Evolutionary conservation across 2,329 filamentous ascomycete species (phyloP).

Genomic region (Chalara sp.): DNA sequence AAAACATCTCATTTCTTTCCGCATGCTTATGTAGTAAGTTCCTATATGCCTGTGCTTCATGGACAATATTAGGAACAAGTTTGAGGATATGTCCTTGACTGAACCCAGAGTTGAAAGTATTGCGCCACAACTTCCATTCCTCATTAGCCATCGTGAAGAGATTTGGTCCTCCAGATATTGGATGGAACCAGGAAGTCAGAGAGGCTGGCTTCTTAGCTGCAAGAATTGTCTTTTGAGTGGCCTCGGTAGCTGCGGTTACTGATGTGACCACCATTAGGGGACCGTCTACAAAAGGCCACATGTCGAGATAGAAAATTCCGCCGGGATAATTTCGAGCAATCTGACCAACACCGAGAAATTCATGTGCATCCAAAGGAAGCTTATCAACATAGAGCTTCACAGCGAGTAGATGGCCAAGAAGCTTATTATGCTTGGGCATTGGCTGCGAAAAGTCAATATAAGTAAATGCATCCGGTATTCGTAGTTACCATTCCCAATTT

Average conservation of each 20-base stretch:
- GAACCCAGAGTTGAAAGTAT: constrained; percentile 4
- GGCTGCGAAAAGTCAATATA: constrained; percentile 1
- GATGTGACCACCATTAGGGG: constrained; percentile 5
- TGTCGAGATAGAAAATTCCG: constrained; percentile 10
- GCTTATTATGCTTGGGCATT: constrained; percentile 6
- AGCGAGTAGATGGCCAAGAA: constrained; percentile 12
- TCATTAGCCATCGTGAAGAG: constrained; percentile 5
- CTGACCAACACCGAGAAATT: constrained; percentile 9
- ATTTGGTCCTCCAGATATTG: constrained; percentile 8
- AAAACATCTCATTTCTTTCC: constrained; percentile 2
- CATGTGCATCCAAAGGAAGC: constrained; percentile 11
- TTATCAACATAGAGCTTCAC: constrained; percentile 4
- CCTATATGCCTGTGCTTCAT: constrained; percentile 3
- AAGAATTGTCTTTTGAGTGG: constrained; percentile 2
- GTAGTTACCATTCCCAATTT: not conserved
- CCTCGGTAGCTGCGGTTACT: constrained; percentile 4
- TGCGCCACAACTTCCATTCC: constrained; percentile 9
- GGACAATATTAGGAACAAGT: constrained; percentile 7
- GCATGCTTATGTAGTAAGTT: constrained; percentile 1
- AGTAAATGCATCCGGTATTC: not conserved
- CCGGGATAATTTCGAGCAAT: constrained; percentile 11
- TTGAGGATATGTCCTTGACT: constrained; percentile 5
- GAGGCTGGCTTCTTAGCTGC: not conserved
- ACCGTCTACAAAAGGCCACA: constrained; percentile 6
- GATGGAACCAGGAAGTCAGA: constrained; percentile 1